These are phyloP conservation scores for Sedum album DNA, from an alignment of 164 flowering plant genomes.

Conservation along the genomic window DNA sequence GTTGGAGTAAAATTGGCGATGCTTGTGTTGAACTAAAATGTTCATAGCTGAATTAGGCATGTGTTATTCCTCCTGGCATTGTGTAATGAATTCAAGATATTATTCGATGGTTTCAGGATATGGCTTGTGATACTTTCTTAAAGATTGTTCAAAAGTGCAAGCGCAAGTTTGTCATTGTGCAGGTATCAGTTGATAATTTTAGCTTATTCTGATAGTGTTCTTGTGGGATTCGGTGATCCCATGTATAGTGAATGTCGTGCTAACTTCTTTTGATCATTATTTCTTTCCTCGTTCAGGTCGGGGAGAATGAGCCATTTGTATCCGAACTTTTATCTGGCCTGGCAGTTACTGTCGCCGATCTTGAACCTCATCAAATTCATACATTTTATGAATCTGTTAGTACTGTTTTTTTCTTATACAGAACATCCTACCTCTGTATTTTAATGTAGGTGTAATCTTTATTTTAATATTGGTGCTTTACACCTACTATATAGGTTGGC, in stretches of 20 bases:
- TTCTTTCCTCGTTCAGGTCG: conserved; percentile 47
- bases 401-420: background rate
- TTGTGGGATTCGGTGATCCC: background rate
- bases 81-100: background rate
- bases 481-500: conserved; percentile 51
- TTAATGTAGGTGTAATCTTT: too few relatives aligned
- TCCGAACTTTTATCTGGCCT: conserved; percentile 90
- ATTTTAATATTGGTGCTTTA: background rate
- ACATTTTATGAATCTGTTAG: conserved; percentile 97
- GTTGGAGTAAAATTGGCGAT: background rate
- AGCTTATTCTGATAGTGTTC: background rate
- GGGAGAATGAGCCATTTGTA: conserved; percentile 93
- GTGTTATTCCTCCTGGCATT: background rate
- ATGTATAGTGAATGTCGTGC: background rate
- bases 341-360: conserved; percentile 71
- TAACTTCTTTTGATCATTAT: background rate
- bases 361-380: conserved; percentile 96
- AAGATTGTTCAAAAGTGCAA: conserved; percentile 99
- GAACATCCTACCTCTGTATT: background rate
- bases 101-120: conserved; percentile 50
- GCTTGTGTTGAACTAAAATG: background rate
- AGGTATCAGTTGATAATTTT: conserved; percentile 33
- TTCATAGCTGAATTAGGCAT: background rate
- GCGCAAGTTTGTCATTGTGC: conserved; percentile 87
- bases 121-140: conserved; percentile 98